Evolutionary conservation across 1,139 yeast genomes (phyloP).

Genomic region (Lodderomyces parapsilosis): DNA sequence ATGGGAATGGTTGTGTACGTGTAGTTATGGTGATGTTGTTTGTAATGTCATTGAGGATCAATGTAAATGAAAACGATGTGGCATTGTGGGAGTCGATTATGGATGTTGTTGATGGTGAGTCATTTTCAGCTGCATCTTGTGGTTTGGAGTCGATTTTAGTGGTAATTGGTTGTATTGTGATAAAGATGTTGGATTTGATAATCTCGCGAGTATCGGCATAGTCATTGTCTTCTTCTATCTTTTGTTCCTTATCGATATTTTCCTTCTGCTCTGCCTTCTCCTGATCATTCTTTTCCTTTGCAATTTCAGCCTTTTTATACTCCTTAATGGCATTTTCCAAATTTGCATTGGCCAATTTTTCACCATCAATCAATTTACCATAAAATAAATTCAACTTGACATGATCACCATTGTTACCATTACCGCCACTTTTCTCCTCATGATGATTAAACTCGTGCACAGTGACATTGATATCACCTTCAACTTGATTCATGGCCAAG

Average conservation of each 20-base stretch:
- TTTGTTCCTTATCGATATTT: conserved; percentile 19
- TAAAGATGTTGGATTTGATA: conserved; percentile 65
- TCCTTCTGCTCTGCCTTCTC: conserved; percentile 18
- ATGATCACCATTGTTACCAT: conserved; percentile 15
- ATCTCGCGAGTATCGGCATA: conserved; percentile 26
- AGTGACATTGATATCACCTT: conserved; percentile 72
- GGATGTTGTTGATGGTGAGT: conserved; percentile 27
- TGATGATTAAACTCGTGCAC: conserved; percentile 47
- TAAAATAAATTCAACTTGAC: conserved; percentile 65
- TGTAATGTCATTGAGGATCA: conserved; percentile 72
- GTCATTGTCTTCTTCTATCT: conserved; percentile 20
- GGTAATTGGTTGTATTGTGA: conserved; percentile 70
- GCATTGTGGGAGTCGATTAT: conserved; percentile 40
- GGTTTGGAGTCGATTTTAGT: conserved; percentile 1
- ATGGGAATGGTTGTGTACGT: conserved; percentile 87
- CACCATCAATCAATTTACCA: conserved; percentile 84
- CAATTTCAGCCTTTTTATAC: conserved; percentile 24
- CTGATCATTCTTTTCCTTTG: conserved; percentile 22
- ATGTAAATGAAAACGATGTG: conserved; percentile 58
- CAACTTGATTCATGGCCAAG: conserved; percentile 87
- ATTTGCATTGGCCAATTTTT: conserved; percentile 83
- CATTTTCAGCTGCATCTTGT: conserved; percentile 17
- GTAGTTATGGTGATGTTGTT: conserved; percentile 73
- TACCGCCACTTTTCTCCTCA: background rate
- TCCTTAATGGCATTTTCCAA: conserved; percentile 68